A percentile compares a stretch with the other conserved stretches of the same genome.
Evolutionary conservation across 306 rosid species (phyloP).

Genomic region (Hippophae gyantsensis): DNA sequence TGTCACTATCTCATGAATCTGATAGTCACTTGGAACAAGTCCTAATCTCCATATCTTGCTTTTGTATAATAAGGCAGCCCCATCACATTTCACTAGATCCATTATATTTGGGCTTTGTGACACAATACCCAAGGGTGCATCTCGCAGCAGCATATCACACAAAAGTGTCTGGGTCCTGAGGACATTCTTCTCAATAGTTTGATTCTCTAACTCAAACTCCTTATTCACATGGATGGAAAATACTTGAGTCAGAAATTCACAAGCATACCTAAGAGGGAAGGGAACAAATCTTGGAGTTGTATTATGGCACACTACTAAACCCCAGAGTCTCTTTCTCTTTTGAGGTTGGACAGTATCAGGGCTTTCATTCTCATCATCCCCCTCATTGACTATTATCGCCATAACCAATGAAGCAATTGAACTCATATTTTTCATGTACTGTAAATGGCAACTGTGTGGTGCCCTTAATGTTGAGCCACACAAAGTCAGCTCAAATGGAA

Average conservation of each 20-base stretch:
- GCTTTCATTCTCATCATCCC: constrained; percentile 58
- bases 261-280: constrained; percentile 96
- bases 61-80: constrained; percentile 73
- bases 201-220: constrained; percentile 77
- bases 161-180: constrained; percentile 85
- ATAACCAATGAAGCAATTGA: constrained; percentile 86
- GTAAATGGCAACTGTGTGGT: constrained; percentile 82
- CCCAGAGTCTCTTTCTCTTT: constrained; percentile 88
- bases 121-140: constrained; percentile 84
- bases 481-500: constrained; percentile 64
- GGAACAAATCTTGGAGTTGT: constrained; percentile 86
- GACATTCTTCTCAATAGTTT: constrained; percentile 75
- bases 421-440: constrained; percentile 81
- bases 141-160: constrained; percentile 94
- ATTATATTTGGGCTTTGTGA: constrained; percentile 82
- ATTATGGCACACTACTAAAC: constrained; percentile 91
- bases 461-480: constrained; percentile 92
- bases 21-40: constrained; percentile 57
- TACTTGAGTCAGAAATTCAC: constrained; percentile 91
- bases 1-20: constrained; percentile 53
- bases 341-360: constrained; percentile 53
- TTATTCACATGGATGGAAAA: constrained; percentile 92
- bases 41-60: constrained; percentile 75
- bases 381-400: constrained; percentile 90
- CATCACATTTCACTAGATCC: constrained; percentile 96